These are phyloP conservation scores for Fusarium neocosmosporiellum DNA, from an alignment of 2,329 filamentous ascomycete genomes.

Conservation along the genomic window DNA sequence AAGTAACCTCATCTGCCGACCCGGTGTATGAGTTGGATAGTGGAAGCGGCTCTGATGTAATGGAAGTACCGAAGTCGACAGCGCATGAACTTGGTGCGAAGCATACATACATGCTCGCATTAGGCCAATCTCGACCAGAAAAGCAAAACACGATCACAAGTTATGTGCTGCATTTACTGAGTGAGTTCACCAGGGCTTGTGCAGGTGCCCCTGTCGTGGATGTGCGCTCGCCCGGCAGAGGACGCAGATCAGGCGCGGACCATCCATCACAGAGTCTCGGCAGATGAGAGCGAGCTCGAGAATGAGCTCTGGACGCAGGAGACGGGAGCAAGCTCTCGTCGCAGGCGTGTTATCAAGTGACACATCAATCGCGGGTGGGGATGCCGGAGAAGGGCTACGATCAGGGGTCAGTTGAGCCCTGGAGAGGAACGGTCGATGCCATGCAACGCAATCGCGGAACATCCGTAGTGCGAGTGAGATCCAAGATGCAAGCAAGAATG, in stretches of 20 bases:
- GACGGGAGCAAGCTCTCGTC: neutral
- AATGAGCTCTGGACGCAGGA: neutral
- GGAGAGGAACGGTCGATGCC: conserved; percentile 22
- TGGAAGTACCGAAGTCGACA: neutral
- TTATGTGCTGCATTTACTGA: neutral
- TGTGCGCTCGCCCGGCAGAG: neutral
- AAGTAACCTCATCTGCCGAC: neutral
- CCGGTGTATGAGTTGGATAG: neutral
- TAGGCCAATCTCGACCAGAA: conserved; percentile 9
- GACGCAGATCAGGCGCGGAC: neutral
- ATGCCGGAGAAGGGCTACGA: conserved; percentile 9
- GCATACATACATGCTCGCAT: neutral
- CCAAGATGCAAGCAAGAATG: conserved; percentile 7
- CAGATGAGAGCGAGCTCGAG: neutral
- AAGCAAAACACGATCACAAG: conserved; percentile 8
- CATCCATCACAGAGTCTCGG: neutral
- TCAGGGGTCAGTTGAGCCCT: conserved; percentile 15
- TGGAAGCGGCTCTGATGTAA: neutral
- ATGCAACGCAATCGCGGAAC: conserved; percentile 30
- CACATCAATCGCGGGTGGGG: conserved; percentile 5
- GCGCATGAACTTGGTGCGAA: conserved; percentile 3
- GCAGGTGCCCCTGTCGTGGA: neutral
- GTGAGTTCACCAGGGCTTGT: neutral
- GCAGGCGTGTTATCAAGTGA: neutral
- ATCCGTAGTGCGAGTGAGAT: conserved; percentile 8